phyloP scores from a whole-genome alignment of 2,329 filamentous ascomycete genomes.

The Cyphellophora attinorum region DNA sequence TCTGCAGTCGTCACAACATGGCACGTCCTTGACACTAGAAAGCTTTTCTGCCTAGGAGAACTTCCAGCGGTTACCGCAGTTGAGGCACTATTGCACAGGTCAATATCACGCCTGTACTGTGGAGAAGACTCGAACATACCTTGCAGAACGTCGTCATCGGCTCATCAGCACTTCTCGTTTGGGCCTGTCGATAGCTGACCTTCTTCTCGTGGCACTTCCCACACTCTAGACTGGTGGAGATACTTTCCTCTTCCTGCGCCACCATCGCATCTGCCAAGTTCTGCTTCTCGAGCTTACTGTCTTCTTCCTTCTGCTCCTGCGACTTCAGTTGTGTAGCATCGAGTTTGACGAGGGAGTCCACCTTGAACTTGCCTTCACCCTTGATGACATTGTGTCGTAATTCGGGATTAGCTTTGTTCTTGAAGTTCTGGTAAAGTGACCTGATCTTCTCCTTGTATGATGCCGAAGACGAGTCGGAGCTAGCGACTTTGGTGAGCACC shows the following conservation, averaged over 20 bases:
- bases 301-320: conserved; percentile 65
- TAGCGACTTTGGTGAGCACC: conserved; percentile 50
- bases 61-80: conserved; percentile 38
- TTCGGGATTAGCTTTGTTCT: conserved; percentile 75
- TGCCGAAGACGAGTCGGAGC: conserved; percentile 58
- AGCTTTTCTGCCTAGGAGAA: too few relatives aligned
- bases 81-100: conserved; percentile 37
- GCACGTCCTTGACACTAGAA: too few relatives aligned
- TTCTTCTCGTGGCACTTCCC: conserved; percentile 87
- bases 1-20: too few relatives aligned
- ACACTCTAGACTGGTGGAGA: conserved; percentile 80
- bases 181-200: conserved; percentile 85
- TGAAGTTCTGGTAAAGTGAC: conserved; percentile 85
- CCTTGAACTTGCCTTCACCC: conserved; percentile 53
- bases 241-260: conserved; percentile 80
- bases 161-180: conserved; percentile 92
- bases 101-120: too few relatives aligned
- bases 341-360: conserved; percentile 75
- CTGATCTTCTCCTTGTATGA: conserved; percentile 84
- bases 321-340: conserved; percentile 84
- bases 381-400: conserved; percentile 67
- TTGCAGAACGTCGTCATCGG: conserved; percentile 51
- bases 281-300: conserved; percentile 69
- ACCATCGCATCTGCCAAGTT: conserved; percentile 98
- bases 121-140: neutral